These are phyloP conservation scores for Sporothrix humicola DNA, from an alignment of 2,329 filamentous ascomycete species.

Conservation along the genomic window DNA sequence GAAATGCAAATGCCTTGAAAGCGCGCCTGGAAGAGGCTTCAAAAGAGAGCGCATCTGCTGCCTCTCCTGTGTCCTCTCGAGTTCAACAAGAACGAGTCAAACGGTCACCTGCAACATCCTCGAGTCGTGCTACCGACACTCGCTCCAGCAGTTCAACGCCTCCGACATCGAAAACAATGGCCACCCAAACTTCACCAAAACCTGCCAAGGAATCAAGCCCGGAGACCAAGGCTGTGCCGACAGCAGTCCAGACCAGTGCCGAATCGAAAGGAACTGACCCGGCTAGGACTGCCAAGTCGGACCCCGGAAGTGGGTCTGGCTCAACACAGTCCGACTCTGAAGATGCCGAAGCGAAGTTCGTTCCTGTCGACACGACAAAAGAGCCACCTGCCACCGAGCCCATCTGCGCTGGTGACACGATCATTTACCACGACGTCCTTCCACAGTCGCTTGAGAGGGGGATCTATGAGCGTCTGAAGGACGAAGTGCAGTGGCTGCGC, in stretches of 20 bases:
- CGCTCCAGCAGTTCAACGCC: neutral
- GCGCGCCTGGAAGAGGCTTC: neutral
- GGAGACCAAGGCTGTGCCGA: neutral
- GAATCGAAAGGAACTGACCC: neutral
- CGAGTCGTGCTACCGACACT: neutral
- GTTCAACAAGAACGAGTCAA: neutral
- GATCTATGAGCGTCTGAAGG: slow-evolving; percentile 71
- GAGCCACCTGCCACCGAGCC: slow-evolving; percentile 49
- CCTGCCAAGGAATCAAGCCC: neutral
- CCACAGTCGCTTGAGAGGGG: slow-evolving; percentile 59
- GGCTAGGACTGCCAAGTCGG: neutral
- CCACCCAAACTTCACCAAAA: neutral
- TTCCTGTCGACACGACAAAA: slow-evolving; percentile 23
- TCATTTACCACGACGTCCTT: slow-evolving; percentile 73
- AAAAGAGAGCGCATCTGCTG: slow-evolving; percentile 3
- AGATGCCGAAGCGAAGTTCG: neutral
- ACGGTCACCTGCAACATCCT: neutral
- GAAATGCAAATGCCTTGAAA: neutral
- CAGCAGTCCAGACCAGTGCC: no score
- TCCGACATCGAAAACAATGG: neutral
- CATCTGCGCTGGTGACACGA: slow-evolving; percentile 82
- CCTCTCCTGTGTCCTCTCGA: neutral
- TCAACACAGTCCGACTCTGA: neutral
- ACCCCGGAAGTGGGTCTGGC: neutral
- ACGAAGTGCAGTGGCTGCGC: slow-evolving; percentile 83